These are phyloP conservation scores for Leptographium wingfieldii DNA, from an alignment of 2,329 filamentous ascomycete species.

Conservation along the genomic window DNA sequence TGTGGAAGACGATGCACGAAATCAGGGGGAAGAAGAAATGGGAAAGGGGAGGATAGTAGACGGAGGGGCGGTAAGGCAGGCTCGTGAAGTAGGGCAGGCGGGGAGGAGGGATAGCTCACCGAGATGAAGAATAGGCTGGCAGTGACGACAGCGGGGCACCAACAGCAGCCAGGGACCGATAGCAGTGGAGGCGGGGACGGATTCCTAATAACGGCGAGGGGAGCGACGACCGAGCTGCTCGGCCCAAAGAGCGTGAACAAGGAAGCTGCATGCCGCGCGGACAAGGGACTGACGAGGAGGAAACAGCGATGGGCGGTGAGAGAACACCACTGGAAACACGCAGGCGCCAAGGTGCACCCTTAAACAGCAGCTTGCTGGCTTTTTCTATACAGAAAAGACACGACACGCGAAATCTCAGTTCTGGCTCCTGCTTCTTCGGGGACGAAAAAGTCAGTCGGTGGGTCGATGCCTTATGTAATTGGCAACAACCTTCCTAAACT, in stretches of 20 bases:
- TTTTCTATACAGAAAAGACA: neutral
- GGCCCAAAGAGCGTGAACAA: slow-evolving; percentile 3
- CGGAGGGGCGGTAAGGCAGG: neutral
- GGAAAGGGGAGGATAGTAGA: neutral
- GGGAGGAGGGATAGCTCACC: slow-evolving; percentile 4
- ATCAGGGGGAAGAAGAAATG: neutral
- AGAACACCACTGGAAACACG: neutral
- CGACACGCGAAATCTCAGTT: neutral
- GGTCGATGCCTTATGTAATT: neutral
- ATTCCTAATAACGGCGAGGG: slow-evolving; percentile 7
- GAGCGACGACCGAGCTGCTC: slow-evolving; percentile 5
- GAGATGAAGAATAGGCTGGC: slow-evolving; percentile 1
- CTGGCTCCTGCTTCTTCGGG: neutral
- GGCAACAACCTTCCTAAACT: neutral
- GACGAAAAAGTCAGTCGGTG: neutral
- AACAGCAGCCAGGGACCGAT: slow-evolving; percentile 3
- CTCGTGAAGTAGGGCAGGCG: neutral
- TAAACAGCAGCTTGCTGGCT: neutral
- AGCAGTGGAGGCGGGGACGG: slow-evolving; percentile 4
- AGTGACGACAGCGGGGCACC: slow-evolving; percentile 12
- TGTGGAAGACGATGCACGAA: neutral
- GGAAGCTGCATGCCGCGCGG: slow-evolving; percentile 7
- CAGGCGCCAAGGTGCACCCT: neutral
- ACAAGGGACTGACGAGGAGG: neutral
- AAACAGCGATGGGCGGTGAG: neutral